phyloP scores from a whole-genome alignment of 2,329 filamentous ascomycete genomes.

The Leptographium wingfieldii region DNA sequence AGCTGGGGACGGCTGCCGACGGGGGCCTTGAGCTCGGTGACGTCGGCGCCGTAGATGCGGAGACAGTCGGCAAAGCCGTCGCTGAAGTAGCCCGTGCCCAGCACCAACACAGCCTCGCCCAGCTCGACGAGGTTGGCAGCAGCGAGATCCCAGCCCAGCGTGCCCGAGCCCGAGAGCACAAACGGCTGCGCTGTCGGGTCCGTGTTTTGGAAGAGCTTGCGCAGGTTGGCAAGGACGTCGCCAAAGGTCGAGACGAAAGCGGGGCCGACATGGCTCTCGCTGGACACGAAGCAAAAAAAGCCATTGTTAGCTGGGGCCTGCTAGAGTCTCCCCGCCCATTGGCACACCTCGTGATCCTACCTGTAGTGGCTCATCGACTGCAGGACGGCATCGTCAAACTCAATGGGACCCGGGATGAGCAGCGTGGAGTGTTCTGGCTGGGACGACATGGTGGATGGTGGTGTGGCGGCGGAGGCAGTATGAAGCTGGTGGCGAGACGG shows the following conservation, averaged over 20 bases:
- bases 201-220: constrained; percentile 88
- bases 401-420: constrained; percentile 93
- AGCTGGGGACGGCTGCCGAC: constrained; percentile 82
- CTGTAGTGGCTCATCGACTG: constrained; percentile 92
- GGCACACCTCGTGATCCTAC: constrained; percentile 17
- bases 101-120: constrained; percentile 80
- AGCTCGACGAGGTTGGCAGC: constrained; percentile 85
- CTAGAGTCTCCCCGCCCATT: not conserved
- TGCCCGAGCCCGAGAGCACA: constrained; percentile 86
- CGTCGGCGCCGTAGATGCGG: constrained; percentile 77
- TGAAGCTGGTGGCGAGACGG: constrained; percentile 1
- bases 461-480: constrained; percentile 7
- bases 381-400: constrained; percentile 95
- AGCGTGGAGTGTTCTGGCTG: constrained; percentile 56
- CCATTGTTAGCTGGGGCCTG: not conserved
- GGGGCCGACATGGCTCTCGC: constrained; percentile 85
- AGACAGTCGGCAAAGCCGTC: constrained; percentile 91
- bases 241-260: constrained; percentile 85
- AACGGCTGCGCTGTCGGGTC: constrained; percentile 77
- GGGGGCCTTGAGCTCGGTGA: constrained; percentile 78
- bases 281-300: constrained; percentile 22
- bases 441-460: constrained; percentile 39
- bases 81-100: constrained; percentile 95
- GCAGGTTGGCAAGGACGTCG: constrained; percentile 75
- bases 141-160: constrained; percentile 91